Evolutionary conservation across 768 basidiomycete species (phyloP).

Genomic region (Russula vinacea): DNA sequence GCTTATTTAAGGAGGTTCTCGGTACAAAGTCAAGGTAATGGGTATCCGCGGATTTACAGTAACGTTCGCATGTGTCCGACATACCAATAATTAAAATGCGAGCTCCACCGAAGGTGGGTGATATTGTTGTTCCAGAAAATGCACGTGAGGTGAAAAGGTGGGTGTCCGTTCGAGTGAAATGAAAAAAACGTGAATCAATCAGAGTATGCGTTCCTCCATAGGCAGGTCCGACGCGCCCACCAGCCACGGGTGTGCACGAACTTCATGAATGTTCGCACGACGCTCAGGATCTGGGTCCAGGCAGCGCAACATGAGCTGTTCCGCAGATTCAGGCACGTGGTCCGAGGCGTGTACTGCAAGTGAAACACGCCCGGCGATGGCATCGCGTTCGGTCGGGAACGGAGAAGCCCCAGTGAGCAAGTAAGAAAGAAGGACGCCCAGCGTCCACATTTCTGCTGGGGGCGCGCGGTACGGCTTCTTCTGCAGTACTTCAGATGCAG

Average conservation of each 20-base stretch:
- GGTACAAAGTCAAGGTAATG: slow-evolving; percentile 27
- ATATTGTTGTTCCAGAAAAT: slow-evolving; percentile 21
- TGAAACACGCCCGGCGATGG: slow-evolving; percentile 61
- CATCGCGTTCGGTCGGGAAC: slow-evolving; percentile 83
- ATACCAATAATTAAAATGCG: slow-evolving; percentile 29
- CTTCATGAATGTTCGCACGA: slow-evolving; percentile 77
- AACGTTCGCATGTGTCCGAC: slow-evolving; percentile 16
- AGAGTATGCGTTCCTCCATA: slow-evolving; percentile 23
- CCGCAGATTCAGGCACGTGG: slow-evolving; percentile 39
- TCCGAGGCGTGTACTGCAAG: slow-evolving; percentile 36
- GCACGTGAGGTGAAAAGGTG: slow-evolving; percentile 20
- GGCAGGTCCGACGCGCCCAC: slow-evolving; percentile 36
- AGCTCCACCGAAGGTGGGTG: slow-evolving; percentile 4
- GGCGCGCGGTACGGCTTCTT: slow-evolving; percentile 88
- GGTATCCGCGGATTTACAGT: slow-evolving; percentile 28
- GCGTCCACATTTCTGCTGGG: slow-evolving; percentile 94
- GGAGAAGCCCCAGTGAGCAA: slow-evolving; percentile 90
- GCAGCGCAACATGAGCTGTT: slow-evolving; percentile 70
- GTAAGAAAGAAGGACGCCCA: slow-evolving; percentile 92
- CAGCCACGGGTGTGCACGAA: slow-evolving; percentile 85
- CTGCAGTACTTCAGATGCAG: slow-evolving; percentile 88
- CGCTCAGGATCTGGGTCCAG: slow-evolving; percentile 79
- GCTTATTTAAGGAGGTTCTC: slow-evolving; percentile 16
- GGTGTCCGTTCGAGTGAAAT: slow-evolving; percentile 14
- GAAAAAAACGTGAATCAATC: slow-evolving; percentile 11